Evolutionary conservation across 163 green algal species (phyloP).

Genomic region (Chloromonas sp.): DNA sequence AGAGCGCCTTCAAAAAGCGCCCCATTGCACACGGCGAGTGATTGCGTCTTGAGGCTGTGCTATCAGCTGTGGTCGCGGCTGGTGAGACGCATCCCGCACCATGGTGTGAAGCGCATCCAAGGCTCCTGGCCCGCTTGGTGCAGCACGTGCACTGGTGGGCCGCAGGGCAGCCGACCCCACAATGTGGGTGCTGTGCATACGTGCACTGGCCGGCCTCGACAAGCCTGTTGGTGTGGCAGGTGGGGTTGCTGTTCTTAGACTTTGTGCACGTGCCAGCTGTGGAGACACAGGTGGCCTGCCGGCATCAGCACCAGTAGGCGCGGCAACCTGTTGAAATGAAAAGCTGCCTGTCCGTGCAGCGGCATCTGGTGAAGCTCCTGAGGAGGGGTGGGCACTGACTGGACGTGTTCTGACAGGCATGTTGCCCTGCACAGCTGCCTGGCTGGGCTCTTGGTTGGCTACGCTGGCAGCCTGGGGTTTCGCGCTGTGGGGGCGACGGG

Average conservation of each 20-base stretch:
- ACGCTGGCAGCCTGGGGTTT: conserved; percentile 1
- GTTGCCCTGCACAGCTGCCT: neutral
- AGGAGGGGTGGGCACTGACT: neutral
- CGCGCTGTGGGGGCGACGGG: neutral
- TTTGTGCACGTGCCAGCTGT: no score
- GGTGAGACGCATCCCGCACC: neutral
- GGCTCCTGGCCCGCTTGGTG: neutral
- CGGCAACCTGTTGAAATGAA: neutral
- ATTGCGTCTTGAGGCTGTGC: neutral
- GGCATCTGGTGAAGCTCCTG: neutral
- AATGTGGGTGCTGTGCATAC: neutral
- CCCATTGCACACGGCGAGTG: neutral
- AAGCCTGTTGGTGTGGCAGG: neutral
- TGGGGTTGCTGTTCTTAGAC: no score
- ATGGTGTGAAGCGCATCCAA: neutral
- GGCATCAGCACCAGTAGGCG: neutral
- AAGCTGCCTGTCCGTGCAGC: neutral
- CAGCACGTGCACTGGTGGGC: neutral
- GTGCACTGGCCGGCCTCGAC: neutral
- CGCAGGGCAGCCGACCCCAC: neutral
- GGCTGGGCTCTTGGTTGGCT: neutral
- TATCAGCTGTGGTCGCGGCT: neutral
- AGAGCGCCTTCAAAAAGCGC: neutral
- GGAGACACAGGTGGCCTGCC: no score
- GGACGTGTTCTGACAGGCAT: neutral